phyloP scores from a whole-genome alignment of 805 yeast species.

The Jamesozyma lodderae region DNA sequence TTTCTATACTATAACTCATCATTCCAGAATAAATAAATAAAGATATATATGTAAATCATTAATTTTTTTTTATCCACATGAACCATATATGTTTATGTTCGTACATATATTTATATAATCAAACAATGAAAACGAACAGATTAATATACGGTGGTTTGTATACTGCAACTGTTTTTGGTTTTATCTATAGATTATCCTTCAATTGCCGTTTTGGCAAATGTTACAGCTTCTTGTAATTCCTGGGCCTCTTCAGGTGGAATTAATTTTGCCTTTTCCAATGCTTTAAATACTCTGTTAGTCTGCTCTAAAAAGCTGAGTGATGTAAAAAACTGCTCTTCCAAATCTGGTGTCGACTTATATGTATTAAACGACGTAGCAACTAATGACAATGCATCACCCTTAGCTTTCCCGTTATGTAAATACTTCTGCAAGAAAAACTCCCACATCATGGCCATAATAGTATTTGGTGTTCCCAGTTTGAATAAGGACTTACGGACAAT shows the following conservation, averaged over 20 bases:
- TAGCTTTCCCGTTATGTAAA: constrained; percentile 27
- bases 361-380: constrained; percentile 25
- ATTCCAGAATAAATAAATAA: no score
- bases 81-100: no score
- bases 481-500: constrained; percentile 56
- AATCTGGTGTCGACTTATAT: constrained; percentile 21
- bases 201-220: constrained; percentile 16
- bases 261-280: constrained; percentile 12
- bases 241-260: constrained; percentile 15
- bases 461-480: constrained; percentile 44
- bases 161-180: no score
- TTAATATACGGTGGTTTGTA: no score
- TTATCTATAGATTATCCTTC: no score
- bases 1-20: no score
- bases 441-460: constrained; percentile 43
- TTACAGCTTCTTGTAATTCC: constrained; percentile 16
- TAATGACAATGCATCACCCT: constrained; percentile 23
- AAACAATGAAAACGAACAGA: no score
- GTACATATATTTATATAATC: no score
- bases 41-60: no score
- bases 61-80: no score
- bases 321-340: constrained; percentile 21
- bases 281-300: constrained; percentile 9
- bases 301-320: constrained; percentile 17
- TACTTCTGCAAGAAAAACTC: constrained; percentile 28